Percentiles rank a stretch among this genome's conserved stretches.
phyloP scores from a whole-genome alignment of 306 rosid species.

The Castanopsis chinensis region DNA sequence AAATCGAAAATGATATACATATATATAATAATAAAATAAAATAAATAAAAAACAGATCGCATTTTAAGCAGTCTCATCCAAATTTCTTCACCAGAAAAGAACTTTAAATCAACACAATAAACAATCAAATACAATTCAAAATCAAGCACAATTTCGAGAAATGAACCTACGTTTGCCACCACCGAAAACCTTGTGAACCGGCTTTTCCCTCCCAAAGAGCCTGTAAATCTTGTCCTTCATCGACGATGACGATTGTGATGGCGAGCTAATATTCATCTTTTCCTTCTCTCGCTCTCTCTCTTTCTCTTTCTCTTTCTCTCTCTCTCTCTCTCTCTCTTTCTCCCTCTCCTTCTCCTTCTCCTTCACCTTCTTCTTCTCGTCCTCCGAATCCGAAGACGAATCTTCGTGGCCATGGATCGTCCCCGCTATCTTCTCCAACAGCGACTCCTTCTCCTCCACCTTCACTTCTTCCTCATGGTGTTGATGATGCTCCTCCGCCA shows the following conservation, averaged over 20 bases:
- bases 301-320: conserved; percentile 35
- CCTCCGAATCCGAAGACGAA: conserved; percentile 65
- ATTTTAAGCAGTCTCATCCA: neutral
- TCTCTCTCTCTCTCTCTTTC: no score
- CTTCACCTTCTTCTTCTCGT: conserved; percentile 30
- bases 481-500: conserved; percentile 55
- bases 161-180: conserved; percentile 82
- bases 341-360: no score
- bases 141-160: neutral
- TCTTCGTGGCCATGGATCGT: conserved; percentile 64
- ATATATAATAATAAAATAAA: no score
- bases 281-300: conserved; percentile 37
- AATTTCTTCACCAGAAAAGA: neutral
- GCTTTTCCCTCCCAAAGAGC: conserved; percentile 85
- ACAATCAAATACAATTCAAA: neutral
- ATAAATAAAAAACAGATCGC: neutral
- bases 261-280: conserved; percentile 8
- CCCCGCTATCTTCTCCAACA: conserved; percentile 64
- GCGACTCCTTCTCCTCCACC: conserved; percentile 51
- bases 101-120: neutral
- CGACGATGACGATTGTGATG: conserved; percentile 27
- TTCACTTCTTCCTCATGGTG: conserved; percentile 18
- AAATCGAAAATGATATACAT: neutral
- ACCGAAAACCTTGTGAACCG: conserved; percentile 80
- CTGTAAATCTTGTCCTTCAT: conserved; percentile 55